A percentile compares a stretch with the other conserved stretches of the same genome.
Conservation (phyloP, 2,329 filamentous ascomycete genomes). For the Apiospora arundinis region DNA sequence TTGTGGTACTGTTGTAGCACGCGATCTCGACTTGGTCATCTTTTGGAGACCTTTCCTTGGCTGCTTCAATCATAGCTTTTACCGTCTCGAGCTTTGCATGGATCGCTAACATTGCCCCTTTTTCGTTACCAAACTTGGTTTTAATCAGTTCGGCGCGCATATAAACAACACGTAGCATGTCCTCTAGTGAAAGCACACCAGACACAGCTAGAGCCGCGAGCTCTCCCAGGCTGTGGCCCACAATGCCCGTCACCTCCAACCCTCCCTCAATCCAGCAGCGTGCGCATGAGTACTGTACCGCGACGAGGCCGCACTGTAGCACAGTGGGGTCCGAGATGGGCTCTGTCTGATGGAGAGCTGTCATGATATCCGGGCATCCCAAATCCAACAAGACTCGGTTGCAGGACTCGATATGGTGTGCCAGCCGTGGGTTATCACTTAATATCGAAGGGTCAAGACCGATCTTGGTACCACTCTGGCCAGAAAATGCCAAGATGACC, state of each 20-base stretch:
- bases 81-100: constrained; percentile 24
- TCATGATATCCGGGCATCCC: constrained; percentile 40
- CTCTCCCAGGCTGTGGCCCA: constrained; percentile 50
- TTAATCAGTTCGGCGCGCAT: constrained; percentile 42
- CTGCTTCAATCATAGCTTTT: not conserved
- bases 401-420: not conserved
- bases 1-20: constrained; percentile 32
- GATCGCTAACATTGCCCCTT: constrained; percentile 44
- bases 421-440: not conserved
- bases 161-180: constrained; percentile 40
- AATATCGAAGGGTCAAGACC: not conserved
- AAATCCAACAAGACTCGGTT: not conserved
- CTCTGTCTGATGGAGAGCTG: constrained; percentile 35
- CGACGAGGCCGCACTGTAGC: constrained; percentile 45
- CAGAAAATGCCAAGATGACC: constrained; percentile 11
- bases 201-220: constrained; percentile 44
- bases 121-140: constrained; percentile 41
- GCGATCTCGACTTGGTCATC: not conserved
- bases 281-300: constrained; percentile 45
- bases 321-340: constrained; percentile 37
- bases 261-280: constrained; percentile 42
- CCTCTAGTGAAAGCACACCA: constrained; percentile 39
- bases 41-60: not conserved
- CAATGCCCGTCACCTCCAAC: constrained; percentile 38
- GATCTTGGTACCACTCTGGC: constrained; percentile 18